Conservation (phyloP, 2,329 filamentous ascomycete species). For the Diaporthe destruens region DNA sequence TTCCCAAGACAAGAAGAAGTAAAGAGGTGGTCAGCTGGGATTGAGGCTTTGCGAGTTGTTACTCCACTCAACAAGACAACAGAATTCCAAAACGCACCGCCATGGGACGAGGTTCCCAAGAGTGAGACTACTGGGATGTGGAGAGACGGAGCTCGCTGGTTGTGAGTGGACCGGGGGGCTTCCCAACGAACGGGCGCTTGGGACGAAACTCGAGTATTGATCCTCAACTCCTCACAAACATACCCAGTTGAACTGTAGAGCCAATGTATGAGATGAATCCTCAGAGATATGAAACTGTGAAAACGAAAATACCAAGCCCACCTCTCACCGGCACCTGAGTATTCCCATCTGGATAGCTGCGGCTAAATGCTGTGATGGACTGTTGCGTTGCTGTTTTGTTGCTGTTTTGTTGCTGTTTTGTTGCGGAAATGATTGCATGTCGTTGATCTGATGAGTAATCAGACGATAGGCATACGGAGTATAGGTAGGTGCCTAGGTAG, state of each 20-base stretch:
- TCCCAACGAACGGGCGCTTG: background rate
- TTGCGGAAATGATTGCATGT: background rate
- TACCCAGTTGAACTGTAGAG: slow-evolving; percentile 2
- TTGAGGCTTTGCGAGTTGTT: background rate
- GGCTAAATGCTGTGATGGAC: background rate
- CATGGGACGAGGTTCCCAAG: background rate
- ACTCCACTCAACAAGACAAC: background rate
- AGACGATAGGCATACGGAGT: background rate
- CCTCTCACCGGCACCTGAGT: too few relatives aligned
- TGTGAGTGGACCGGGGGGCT: background rate
- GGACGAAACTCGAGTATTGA: background rate
- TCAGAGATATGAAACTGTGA: background rate
- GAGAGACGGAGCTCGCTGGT: background rate
- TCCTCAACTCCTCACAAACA: background rate
- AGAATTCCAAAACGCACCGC: background rate
- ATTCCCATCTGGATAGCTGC: background rate
- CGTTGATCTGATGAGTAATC: slow-evolving; percentile 26
- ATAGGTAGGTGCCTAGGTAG: too few relatives aligned
- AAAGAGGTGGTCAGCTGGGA: background rate
- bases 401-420: background rate
- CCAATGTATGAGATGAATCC: slow-evolving; percentile 12
- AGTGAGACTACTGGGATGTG: background rate
- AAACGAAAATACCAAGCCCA: too few relatives aligned
- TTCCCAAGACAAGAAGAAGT: background rate
- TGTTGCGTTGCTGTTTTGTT: background rate